A percentile compares a stretch with the other conserved stretches of the same genome.
Evolutionary conservation across 2,329 filamentous ascomycete species (phyloP).

Genomic region (Trichoderma oligosporum): DNA sequence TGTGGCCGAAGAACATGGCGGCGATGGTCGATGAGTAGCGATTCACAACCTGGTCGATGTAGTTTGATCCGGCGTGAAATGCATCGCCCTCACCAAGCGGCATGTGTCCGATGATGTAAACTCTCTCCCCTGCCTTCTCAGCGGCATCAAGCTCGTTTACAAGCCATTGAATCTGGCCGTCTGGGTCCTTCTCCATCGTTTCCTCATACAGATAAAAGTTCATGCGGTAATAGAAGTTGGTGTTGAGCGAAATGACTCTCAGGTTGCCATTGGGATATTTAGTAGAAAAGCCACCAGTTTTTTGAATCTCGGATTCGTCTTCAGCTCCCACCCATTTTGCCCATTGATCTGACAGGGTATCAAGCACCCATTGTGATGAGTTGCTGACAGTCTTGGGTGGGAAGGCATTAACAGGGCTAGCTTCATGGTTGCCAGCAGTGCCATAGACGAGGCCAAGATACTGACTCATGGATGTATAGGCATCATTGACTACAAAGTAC

Average conservation of each 20-base stretch:
- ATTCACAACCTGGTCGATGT: constrained; percentile 51
- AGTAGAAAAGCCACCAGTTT: constrained; percentile 49
- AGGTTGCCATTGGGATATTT: constrained; percentile 45
- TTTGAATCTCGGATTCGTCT: constrained; percentile 30
- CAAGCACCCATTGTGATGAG: constrained; percentile 51
- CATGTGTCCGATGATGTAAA: constrained; percentile 58
- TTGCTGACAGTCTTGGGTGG: constrained; percentile 39
- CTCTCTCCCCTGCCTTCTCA: constrained; percentile 49
- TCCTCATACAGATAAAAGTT: constrained; percentile 55
- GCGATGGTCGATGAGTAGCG: constrained; percentile 53
- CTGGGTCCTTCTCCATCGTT: constrained; percentile 46
- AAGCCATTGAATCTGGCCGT: constrained; percentile 51
- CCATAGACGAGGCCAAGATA: constrained; percentile 46
- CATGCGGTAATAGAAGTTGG: constrained; percentile 55
- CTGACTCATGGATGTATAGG: constrained; percentile 45
- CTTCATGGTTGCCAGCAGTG: constrained; percentile 56
- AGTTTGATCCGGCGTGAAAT: constrained; percentile 50
- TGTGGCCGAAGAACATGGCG: constrained; percentile 56
- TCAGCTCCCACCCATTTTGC: constrained; percentile 42
- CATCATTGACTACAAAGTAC: constrained; percentile 36
- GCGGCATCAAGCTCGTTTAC: constrained; percentile 50
- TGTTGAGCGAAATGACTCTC: constrained; percentile 57
- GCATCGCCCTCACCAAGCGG: constrained; percentile 48
- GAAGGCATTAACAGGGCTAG: constrained; percentile 50
- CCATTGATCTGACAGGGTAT: constrained; percentile 46